A percentile compares a stretch with the other conserved stretches of the same genome.
Evolutionary conservation across 2,329 filamentous ascomycete species (phyloP).

Genomic region (Aureobasidium sp.): DNA sequence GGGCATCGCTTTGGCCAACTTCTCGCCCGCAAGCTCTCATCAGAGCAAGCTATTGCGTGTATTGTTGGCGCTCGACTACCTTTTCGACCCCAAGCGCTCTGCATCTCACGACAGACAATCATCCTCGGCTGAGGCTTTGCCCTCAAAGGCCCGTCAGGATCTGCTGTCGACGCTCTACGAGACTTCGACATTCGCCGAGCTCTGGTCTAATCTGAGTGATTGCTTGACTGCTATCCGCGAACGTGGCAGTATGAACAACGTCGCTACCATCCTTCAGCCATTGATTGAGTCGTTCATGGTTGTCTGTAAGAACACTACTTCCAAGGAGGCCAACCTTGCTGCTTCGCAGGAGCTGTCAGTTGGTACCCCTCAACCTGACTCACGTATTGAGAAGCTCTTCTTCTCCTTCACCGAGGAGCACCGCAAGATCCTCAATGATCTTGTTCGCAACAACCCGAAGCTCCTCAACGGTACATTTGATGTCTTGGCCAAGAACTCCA

Average conservation of each 20-base stretch:
- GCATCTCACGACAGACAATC: constrained; percentile 45
- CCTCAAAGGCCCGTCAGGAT: constrained; percentile 66
- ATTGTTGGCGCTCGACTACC: constrained; percentile 86
- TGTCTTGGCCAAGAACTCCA: constrained; percentile 93
- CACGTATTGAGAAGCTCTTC: constrained; percentile 81
- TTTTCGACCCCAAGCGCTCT: constrained; percentile 76
- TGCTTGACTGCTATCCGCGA: constrained; percentile 83
- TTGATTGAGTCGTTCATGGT: constrained; percentile 98
- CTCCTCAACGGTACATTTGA: constrained; percentile 98
- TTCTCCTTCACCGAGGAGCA: constrained; percentile 98
- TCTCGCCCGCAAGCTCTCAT: constrained; percentile 91
- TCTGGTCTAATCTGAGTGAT: constrained; percentile 88
- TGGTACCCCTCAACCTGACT: constrained; percentile 73
- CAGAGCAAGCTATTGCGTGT: constrained; percentile 93
- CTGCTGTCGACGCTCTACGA: constrained; percentile 84
- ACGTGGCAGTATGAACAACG: constrained; percentile 91
- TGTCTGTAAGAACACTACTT: constrained; percentile 93
- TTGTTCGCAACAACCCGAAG: constrained; percentile 93
- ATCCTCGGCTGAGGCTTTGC: constrained; percentile 44
- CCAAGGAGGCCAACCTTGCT: constrained; percentile 55
- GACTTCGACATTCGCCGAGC: constrained; percentile 77
- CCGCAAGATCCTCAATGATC: constrained; percentile 93
- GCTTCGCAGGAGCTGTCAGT: constrained; percentile 56
- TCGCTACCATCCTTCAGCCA: constrained; percentile 89
- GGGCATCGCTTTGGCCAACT: constrained; percentile 86